phyloP scores from a whole-genome alignment of 371 early-diverging fungal species.

The Dinochytrium kinnereticum region DNA sequence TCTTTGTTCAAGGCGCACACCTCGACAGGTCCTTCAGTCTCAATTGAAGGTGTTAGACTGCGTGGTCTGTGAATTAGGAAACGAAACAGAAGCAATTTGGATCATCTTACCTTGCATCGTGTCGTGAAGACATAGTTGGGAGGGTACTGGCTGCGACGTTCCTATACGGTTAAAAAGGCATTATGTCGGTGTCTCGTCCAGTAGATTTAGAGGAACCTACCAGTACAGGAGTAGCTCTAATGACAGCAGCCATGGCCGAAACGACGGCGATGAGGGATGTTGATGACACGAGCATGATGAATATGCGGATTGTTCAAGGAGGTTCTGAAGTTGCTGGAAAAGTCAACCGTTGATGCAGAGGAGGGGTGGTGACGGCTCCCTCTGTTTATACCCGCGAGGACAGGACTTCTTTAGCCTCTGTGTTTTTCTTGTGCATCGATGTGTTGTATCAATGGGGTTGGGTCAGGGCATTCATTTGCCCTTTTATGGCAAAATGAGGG shows the following conservation, averaged over 20 bases:
- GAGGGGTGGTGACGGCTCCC: no score
- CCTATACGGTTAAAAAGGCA: background rate
- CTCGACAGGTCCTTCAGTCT: conserved; percentile 11
- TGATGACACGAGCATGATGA: background rate
- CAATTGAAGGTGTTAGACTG: background rate
- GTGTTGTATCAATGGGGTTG: no score
- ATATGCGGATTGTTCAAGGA: no score
- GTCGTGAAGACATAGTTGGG: conserved; percentile 11
- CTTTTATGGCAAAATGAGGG: no score
- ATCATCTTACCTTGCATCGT: conserved; percentile 1
- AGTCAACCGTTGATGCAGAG: no score
- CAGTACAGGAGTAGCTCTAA: background rate
- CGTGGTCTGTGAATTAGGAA: no score
- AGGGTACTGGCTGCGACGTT: conserved; percentile 15
- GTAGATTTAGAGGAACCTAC: background rate
- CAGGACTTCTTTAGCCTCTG: no score
- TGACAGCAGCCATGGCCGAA: background rate
- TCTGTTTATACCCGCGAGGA: no score
- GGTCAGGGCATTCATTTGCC: no score
- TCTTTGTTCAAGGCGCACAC: conserved; percentile 20
- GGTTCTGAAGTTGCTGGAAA: no score
- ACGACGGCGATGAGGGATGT: background rate
- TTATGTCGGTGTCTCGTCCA: background rate
- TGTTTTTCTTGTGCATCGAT: no score
- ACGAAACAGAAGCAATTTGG: background rate